Percentiles rank a stretch among this genome's conserved stretches.
Conservation (phyloP, 148 eudicot species). For the Nyssa sinensis region DNA sequence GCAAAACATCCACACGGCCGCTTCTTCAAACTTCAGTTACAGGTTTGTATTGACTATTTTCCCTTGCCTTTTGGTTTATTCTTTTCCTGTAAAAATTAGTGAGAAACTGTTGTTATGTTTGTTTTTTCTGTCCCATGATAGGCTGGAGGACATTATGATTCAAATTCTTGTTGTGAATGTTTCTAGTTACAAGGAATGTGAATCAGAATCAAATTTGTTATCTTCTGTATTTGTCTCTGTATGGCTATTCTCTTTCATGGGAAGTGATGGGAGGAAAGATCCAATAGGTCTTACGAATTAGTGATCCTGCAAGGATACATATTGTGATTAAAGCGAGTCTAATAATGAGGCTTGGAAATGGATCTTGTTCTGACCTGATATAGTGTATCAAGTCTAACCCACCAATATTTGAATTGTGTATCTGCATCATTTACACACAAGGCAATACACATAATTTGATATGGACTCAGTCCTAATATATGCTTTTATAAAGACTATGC, state of each 20-base stretch:
- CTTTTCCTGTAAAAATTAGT: neutral
- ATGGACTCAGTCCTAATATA: no score
- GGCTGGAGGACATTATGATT: neutral
- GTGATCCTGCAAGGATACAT: neutral
- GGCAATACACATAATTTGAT: no score
- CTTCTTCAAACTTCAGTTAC: slow-evolving; percentile 4
- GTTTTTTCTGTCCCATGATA: neutral
- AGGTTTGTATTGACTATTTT: slow-evolving; percentile 9
- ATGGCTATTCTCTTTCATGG: neutral
- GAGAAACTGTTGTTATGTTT: neutral
- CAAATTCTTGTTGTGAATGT: neutral
- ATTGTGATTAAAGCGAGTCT: neutral
- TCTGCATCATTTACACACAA: no score
- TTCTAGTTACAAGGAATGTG: neutral
- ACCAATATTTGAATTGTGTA: no score
- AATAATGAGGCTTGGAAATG: neutral
- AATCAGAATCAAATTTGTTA: neutral
- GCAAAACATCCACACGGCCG: neutral
- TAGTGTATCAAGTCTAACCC: no score
- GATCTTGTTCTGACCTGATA: no score
- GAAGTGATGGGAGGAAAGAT: neutral
- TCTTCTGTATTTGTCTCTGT: neutral
- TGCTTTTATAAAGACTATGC: no score
- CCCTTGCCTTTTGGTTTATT: neutral
- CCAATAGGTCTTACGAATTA: neutral